Conservation (phyloP, 495 filamentous ascomycete genomes). For the Cladorrhinum samala region DNA sequence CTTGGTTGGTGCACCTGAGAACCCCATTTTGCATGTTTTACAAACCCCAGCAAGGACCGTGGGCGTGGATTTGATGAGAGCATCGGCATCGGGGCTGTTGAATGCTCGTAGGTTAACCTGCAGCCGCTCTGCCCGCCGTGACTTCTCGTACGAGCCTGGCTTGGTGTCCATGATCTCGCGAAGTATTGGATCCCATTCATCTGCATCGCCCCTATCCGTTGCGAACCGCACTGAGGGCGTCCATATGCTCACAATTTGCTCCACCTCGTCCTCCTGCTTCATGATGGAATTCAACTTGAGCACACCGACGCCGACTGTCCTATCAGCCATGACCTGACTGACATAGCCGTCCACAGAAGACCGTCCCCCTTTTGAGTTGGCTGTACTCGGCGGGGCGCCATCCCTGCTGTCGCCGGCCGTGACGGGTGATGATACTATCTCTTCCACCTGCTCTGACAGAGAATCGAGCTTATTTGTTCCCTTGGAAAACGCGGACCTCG, state of each 20-base stretch:
- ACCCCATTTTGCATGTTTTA: conserved; percentile 84
- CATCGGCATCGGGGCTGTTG: conserved; percentile 64
- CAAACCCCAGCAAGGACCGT: conserved; percentile 77
- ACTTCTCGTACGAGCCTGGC: conserved; percentile 66
- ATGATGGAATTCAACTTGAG: conserved; percentile 74
- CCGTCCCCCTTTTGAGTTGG: conserved; percentile 43
- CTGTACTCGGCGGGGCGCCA: conserved; percentile 49
- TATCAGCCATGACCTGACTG: conserved; percentile 35
- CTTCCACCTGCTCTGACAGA: conserved; percentile 43
- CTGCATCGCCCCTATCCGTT: conserved; percentile 49
- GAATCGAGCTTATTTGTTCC: conserved; percentile 43
- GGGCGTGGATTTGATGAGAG: conserved; percentile 75
- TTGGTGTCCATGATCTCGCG: conserved; percentile 66
- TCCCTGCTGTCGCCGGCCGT: conserved; percentile 35
- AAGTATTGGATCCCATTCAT: conserved; percentile 73
- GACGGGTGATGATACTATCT: conserved; percentile 22
- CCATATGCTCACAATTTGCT: conserved; percentile 77
- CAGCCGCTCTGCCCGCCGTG: conserved; percentile 61
- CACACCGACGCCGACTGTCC: conserved; percentile 74
- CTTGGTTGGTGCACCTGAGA: conserved; percentile 83
- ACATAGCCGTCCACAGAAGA: conserved; percentile 43
- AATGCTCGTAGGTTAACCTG: conserved; percentile 75
- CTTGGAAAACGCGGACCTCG: conserved; percentile 41
- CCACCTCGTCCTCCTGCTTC: conserved; percentile 66
- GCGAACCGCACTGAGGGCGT: conserved; percentile 45